These are phyloP conservation scores for Aspergillus sparsus DNA, from an alignment of 495 filamentous ascomycete genomes.

Conservation along the genomic window DNA sequence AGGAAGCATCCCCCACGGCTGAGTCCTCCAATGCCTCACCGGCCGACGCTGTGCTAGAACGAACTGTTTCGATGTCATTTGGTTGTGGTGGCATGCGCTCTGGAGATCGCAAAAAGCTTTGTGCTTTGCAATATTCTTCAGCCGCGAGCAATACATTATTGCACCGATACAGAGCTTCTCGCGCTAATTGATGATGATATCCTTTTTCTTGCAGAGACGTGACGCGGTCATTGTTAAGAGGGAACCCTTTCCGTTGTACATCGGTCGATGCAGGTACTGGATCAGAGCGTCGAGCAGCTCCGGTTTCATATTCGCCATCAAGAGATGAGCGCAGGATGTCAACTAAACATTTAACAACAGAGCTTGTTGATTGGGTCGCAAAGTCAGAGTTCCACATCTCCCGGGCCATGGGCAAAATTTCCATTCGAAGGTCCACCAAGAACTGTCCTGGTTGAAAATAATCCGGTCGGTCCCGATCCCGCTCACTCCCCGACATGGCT, in stretches of 20 bases:
- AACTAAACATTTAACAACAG: constrained; percentile 76
- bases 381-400: constrained; percentile 75
- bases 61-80: constrained; percentile 53
- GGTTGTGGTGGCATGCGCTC: constrained; percentile 62
- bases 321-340: constrained; percentile 81
- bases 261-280: constrained; percentile 45
- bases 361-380: constrained; percentile 71
- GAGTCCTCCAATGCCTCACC: constrained; percentile 36
- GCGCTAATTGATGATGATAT: constrained; percentile 58
- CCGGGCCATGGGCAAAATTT: constrained; percentile 74
- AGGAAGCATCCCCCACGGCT: constrained; percentile 33
- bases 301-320: constrained; percentile 71
- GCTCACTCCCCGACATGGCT: constrained; percentile 59
- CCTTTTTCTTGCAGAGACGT: constrained; percentile 47
- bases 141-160: constrained; percentile 62
- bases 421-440: constrained; percentile 81
- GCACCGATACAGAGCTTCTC: constrained; percentile 83
- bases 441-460: constrained; percentile 75
- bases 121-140: constrained; percentile 71
- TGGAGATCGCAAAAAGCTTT: constrained; percentile 43
- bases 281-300: constrained; percentile 62
- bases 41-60: constrained; percentile 31
- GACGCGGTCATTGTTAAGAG: constrained; percentile 50
- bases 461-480: constrained; percentile 61
- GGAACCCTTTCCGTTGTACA: constrained; percentile 42